Evolutionary conservation across 2,329 filamentous ascomycete species (phyloP).

Genomic region (Aureobasidium sp.): DNA sequence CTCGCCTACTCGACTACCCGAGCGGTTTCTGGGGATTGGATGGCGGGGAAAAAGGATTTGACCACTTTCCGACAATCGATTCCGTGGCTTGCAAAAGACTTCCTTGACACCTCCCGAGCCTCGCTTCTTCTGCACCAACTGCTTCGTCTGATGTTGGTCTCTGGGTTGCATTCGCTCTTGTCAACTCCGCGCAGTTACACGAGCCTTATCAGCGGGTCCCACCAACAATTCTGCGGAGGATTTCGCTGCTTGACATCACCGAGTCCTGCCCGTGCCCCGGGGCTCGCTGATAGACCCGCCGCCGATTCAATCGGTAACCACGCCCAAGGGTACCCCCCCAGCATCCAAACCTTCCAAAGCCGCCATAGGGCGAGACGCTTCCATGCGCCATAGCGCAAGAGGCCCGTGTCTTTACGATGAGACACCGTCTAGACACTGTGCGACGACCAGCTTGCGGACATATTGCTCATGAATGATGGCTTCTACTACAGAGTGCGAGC

Average conservation of each 20-base stretch:
- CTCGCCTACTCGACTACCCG: slow-evolving; percentile 9
- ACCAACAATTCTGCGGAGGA: background rate
- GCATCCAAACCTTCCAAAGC: background rate
- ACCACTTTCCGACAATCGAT: background rate
- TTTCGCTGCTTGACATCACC: slow-evolving; percentile 11
- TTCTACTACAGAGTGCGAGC: background rate
- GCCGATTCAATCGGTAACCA: slow-evolving; percentile 2
- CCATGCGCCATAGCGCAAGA: background rate
- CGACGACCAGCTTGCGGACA: no score
- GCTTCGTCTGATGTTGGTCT: background rate
- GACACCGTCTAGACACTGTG: background rate
- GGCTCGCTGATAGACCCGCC: slow-evolving; percentile 8
- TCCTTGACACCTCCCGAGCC: background rate
- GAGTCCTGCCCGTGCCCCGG: slow-evolving; percentile 2
- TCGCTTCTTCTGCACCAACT: background rate
- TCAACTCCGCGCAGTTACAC: background rate
- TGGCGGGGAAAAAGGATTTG: slow-evolving; percentile 15
- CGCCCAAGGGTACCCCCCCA: background rate
- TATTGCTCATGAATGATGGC: background rate
- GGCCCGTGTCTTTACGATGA: background rate
- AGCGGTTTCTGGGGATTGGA: slow-evolving; percentile 8
- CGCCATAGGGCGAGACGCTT: slow-evolving; percentile 1
- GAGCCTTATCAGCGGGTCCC: slow-evolving; percentile 10
- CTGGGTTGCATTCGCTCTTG: background rate
- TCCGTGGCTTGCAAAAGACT: slow-evolving; percentile 2